A percentile compares a stretch with the other conserved stretches of the same genome.
phyloP scores from a whole-genome alignment of 2,329 filamentous ascomycete genomes.

The Erysiphe neolycopersici region DNA sequence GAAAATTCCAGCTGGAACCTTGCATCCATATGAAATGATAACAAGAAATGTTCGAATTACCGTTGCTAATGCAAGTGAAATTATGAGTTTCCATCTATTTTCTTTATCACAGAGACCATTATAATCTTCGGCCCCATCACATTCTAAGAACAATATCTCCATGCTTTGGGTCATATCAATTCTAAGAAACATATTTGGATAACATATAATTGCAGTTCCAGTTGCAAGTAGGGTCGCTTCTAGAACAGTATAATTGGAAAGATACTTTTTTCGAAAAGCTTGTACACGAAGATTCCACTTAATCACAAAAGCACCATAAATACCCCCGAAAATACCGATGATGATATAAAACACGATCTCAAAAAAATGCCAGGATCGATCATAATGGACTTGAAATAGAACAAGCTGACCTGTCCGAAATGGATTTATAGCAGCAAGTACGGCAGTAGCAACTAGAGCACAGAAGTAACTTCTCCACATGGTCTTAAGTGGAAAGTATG shows the following conservation, averaged over 20 bases:
- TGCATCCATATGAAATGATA: constrained; percentile 71
- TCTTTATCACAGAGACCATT: constrained; percentile 62
- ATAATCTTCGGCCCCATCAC: constrained; percentile 69
- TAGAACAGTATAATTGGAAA: constrained; percentile 56
- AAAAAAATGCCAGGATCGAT: constrained; percentile 94
- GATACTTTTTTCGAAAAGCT: constrained; percentile 80
- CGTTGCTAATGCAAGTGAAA: constrained; percentile 59
- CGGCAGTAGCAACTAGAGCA: constrained; percentile 77
- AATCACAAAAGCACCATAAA: constrained; percentile 92
- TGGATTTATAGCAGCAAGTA: constrained; percentile 86
- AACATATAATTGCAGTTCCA: constrained; percentile 75
- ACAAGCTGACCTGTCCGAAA: constrained; percentile 92
- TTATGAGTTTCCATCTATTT: constrained; percentile 43
- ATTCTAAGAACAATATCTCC: constrained; percentile 91
- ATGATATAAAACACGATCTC: constrained; percentile 81
- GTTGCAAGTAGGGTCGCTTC: constrained; percentile 67
- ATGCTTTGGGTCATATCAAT: constrained; percentile 99
- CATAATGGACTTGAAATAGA: constrained; percentile 97
- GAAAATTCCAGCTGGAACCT: constrained; percentile 87
- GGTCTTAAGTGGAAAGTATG: constrained; percentile 85
- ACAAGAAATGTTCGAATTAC: constrained; percentile 65
- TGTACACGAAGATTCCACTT: constrained; percentile 89
- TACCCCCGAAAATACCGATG: constrained; percentile 72
- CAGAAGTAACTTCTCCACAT: constrained; percentile 98
- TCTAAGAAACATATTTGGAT: constrained; percentile 78